These are phyloP conservation scores for Diplodia mutila DNA, from an alignment of 2,329 filamentous ascomycete species.

Conservation along the genomic window DNA sequence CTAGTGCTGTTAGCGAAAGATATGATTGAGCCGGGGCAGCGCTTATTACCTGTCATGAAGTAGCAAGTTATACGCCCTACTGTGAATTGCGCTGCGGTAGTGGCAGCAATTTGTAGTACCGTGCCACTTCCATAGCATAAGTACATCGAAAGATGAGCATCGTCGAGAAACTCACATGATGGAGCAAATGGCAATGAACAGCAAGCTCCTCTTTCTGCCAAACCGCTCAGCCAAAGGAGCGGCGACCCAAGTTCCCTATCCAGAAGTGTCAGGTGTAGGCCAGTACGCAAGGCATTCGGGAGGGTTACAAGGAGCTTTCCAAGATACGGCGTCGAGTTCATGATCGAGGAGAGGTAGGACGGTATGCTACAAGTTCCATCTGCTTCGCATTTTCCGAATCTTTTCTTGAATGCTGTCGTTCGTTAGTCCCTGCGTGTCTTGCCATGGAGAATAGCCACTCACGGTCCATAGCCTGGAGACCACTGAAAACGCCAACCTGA, in stretches of 20 bases:
- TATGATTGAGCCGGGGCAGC: too few relatives aligned
- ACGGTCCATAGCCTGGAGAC: slow-evolving; percentile 18
- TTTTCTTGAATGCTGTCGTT: slow-evolving; percentile 7
- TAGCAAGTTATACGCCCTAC: slow-evolving; percentile 19
- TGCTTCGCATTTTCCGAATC: slow-evolving; percentile 8
- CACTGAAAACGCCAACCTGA: slow-evolving; percentile 19
- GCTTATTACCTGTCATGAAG: slow-evolving; percentile 14
- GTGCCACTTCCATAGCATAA: neutral
- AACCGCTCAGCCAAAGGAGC: slow-evolving; percentile 20
- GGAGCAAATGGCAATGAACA: slow-evolving; percentile 19
- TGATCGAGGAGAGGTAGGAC: slow-evolving; percentile 15
- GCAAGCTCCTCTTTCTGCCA: slow-evolving; percentile 19
- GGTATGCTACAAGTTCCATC: slow-evolving; percentile 17
- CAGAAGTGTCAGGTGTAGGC: neutral
- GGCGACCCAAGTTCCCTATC: slow-evolving; percentile 16
- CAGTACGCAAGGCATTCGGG: neutral
- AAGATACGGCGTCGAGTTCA: slow-evolving; percentile 21
- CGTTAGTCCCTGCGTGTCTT: neutral
- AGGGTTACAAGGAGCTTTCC: slow-evolving; percentile 16
- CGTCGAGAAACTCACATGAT: neutral
- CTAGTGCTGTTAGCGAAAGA: neutral
- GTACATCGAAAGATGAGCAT: neutral
- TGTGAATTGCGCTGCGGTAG: slow-evolving; percentile 13
- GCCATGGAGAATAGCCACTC: neutral
- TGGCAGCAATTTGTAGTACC: slow-evolving; percentile 13